Evolutionary conservation across 148 eudicot genomes (phyloP).

Genomic region (Heliosperma pusillum): DNA sequence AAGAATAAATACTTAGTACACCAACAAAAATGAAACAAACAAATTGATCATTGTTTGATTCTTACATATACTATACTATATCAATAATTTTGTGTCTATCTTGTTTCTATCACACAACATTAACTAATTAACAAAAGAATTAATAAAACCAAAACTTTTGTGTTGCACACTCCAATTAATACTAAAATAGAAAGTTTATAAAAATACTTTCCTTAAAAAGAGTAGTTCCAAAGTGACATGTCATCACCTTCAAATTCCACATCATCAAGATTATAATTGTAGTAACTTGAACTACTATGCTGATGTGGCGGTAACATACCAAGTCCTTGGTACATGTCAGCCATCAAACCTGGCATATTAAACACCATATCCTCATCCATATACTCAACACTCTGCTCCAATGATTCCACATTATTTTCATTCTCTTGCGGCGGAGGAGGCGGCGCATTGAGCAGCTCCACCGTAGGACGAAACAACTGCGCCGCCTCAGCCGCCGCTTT

Average conservation of each 20-base stretch:
- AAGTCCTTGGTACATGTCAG: slow-evolving; percentile 68
- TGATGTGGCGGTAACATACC: slow-evolving; percentile 27
- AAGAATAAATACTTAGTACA: no score
- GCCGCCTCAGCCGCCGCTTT: slow-evolving; percentile 71
- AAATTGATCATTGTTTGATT: no score
- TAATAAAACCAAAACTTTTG: no score
- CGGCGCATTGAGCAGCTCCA: neutral
- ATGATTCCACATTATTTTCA: neutral
- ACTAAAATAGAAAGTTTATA: no score
- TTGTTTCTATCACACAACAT: no score
- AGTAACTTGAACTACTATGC: neutral
- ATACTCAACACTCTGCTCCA: neutral
- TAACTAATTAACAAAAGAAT: no score
- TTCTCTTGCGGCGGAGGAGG: neutral
- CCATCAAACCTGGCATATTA: slow-evolving; percentile 47
- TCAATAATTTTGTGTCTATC: no score
- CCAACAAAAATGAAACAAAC: no score
- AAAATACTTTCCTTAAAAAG: slow-evolving; percentile 11
- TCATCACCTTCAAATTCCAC: slow-evolving; percentile 12
- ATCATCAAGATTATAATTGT: neutral
- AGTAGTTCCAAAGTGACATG: slow-evolving; percentile 34
- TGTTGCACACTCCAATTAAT: no score
- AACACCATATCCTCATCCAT: slow-evolving; percentile 54
- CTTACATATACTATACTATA: no score
- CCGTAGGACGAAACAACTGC: slow-evolving; percentile 28